Base-by-base conservation (phyloP, 345 rosid genomes). In the Brassica cretica region DNA sequence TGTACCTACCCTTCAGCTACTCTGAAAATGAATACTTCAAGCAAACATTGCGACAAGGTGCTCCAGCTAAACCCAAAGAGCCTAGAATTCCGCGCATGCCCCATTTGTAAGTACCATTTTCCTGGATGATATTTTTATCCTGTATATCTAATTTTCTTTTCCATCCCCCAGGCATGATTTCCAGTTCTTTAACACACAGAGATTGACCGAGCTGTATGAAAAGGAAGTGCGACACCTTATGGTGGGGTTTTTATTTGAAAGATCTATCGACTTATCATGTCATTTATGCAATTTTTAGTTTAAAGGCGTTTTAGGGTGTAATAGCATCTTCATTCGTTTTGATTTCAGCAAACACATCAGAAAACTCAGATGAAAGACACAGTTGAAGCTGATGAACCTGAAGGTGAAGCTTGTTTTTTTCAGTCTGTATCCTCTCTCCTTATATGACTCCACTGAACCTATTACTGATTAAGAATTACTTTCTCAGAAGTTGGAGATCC, bases 41-140 rank as follows among this genome's bases (percentile, higher is more conserved):
- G 86, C 98, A 95, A 88, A 90, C 97, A 65, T 79, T 95, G 93
- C 93, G 98, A 46, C 98, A 95, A 89, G 94, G 94, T 76, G 97
- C 88, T 81, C 96, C 93, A 27, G 86, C 93, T 53, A 95, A 93
- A 87, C 96, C 99, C 8, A 91, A 87, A 76, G 99, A 95, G 78
- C 99, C 98, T 75, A 89, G 97, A 61, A 91, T 95, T 79, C 99
- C 99, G 25, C 97, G 98, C 81, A 95, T 93, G 99, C 99, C 99
- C 25, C 98, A 89, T 82, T 74, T 95, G 99, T 95, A 77, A 76
- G 93, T 67, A 39, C 70, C 74, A 46, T 65, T 32, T 49, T 15
- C 25, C 56, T 49, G 49, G 25, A 59, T 64, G 8, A 27, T 55
- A 46, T 59, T 35, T 58, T 59, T 69, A 37, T 79, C 51, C 25